Evolutionary conservation across 2,329 filamentous ascomycete genomes (phyloP), one percentile per base, ranked within the genome.

Genomic region (Colletotrichum chrysophilum): DNA sequence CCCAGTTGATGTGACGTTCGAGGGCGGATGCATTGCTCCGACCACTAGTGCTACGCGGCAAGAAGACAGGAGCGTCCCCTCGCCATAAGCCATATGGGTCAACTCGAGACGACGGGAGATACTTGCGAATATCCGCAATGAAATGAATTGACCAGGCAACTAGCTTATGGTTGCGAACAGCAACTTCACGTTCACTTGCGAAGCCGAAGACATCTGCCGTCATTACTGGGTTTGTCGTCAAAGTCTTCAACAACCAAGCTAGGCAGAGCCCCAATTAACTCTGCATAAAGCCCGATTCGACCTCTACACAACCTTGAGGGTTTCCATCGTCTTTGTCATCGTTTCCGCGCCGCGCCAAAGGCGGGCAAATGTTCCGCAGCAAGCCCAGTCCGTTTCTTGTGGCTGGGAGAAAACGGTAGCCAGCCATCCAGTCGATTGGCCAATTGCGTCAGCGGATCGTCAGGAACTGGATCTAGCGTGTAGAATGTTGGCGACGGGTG

Each of bases 391-490:
- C 58, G 28, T 61, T 32, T 21, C n/a, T 13, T n/a, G 24, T 30
- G 64, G 64, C 26, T 30, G 64, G 28, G 32, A 38, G 30, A 55
- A 36, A 36, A 36, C 43, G 43, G n/a, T 5, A 34, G 6, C n/a
- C n/a, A 26, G 21, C 56, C 43, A 52, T 36, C 55, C 18, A 34
- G n/a, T 9, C 12, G 32, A 73, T 60, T 65, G 70, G 64, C 64
- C 65, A 75, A 73, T 73, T 73, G 68, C 68, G 70, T 68, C 64
- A 43, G 70, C 28, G 26, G 73, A 73, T 75, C 64, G 66, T 68
- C 73, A 73, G 73, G 70, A 65, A 73, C 70, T 73, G 65, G 70
- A 43, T 30, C 70, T 68, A 56, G 66, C 28, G 68, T 38, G 14
- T 38, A 18, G 24, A 62, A 75, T 72, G 69, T 75, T 72, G 73